Evolutionary conservation across 768 basidiomycete species (phyloP).

Genomic region (Calvatia gigantea): DNA sequence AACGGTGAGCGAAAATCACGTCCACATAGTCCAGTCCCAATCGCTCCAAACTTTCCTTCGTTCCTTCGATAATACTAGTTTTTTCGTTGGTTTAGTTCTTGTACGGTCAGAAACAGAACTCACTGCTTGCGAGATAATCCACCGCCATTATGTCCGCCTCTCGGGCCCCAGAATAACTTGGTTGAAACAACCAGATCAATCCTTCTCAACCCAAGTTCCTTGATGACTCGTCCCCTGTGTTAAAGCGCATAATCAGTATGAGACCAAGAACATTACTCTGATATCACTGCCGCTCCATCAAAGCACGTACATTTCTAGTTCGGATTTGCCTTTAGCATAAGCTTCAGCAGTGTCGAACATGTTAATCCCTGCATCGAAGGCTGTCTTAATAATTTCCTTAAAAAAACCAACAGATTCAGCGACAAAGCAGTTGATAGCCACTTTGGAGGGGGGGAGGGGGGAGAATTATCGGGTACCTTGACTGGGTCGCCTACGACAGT

Average conservation of each 20-base stretch:
- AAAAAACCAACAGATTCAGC: too few species aligned
- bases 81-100: not conserved
- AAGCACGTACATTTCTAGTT: conserved; percentile 70
- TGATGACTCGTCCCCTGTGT: conserved; percentile 63
- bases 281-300: not conserved
- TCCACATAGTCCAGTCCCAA: conserved; percentile 76
- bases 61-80: conserved; percentile 69
- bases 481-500: conserved; percentile 69
- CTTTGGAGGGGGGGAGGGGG: not conserved
- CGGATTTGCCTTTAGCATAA: conserved; percentile 64
- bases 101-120: conserved; percentile 18
- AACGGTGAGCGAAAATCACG: conserved; percentile 68
- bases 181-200: conserved; percentile 75
- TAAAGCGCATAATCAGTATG: not conserved
- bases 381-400: conserved; percentile 79
- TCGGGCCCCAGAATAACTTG: conserved; percentile 75
- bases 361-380: conserved; percentile 75
- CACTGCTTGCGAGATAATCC: conserved; percentile 61
- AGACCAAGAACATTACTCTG: not conserved
- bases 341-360: conserved; percentile 72
- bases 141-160: conserved; percentile 52
- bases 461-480: conserved; percentile 36
- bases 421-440: too few species aligned
- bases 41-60: conserved; percentile 60
- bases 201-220: conserved; percentile 64